phyloP scores from a whole-genome alignment of 2,329 filamentous ascomycete species.

The Aspergillus piperis region DNA sequence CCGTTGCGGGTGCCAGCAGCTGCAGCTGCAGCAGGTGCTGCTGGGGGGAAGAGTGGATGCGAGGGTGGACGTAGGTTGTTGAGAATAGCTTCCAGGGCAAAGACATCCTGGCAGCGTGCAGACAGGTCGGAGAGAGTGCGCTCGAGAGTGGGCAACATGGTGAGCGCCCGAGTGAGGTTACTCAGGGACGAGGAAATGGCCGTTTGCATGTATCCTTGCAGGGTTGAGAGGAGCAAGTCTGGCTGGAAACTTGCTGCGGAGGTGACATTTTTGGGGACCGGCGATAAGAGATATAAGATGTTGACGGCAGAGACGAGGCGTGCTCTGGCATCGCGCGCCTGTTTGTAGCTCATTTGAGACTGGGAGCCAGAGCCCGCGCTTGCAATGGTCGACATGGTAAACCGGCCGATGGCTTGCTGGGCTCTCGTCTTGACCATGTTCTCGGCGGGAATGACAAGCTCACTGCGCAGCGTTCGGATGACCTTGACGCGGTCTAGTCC shows the following conservation, averaged over 20 bases:
- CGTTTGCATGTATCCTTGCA: constrained; percentile 81
- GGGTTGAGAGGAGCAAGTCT: constrained; percentile 69
- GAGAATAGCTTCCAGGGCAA: constrained; percentile 81
- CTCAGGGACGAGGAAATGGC: constrained; percentile 77
- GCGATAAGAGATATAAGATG: constrained; percentile 79
- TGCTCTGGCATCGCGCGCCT: constrained; percentile 72
- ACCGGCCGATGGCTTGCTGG: constrained; percentile 79
- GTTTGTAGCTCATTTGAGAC: constrained; percentile 54
- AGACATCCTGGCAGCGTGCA: constrained; percentile 82
- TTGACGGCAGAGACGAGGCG: constrained; percentile 72
- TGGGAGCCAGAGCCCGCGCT: constrained; percentile 28
- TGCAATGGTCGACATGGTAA: constrained; percentile 67
- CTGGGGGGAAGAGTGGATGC: constrained; percentile 63
- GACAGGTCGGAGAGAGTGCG: constrained; percentile 79
- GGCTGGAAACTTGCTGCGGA: constrained; percentile 59
- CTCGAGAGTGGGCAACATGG: constrained; percentile 78
- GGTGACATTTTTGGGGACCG: constrained; percentile 56
- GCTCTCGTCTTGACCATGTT: constrained; percentile 70
- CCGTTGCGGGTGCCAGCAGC: neutral
- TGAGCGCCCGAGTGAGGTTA: constrained; percentile 71
- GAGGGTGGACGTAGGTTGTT: constrained; percentile 65
- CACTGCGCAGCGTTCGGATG: constrained; percentile 68
- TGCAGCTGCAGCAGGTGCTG: neutral
- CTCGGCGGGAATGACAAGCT: constrained; percentile 71
- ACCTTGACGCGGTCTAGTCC: constrained; percentile 74